Conservation (phyloP, 306 rosid genomes). For the Clitoria ternatea region DNA sequence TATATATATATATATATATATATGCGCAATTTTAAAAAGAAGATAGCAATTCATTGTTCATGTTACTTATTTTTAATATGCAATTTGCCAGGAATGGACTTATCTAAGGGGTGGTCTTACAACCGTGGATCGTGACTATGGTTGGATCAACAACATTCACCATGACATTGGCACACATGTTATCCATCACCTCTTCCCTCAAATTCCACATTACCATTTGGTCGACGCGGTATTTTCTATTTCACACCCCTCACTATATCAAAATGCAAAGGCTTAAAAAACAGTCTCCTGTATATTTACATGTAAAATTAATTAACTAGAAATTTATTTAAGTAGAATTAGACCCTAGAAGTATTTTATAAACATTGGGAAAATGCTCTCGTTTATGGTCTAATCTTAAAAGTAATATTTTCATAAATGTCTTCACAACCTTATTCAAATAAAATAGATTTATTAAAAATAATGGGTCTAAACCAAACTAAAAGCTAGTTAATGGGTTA, state of each 20-base stretch:
- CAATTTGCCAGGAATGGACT: slow-evolving; percentile 71
- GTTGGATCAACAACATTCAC: slow-evolving; percentile 78
- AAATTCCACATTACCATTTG: slow-evolving; percentile 91
- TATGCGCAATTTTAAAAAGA: not conserved
- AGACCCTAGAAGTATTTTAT: no score
- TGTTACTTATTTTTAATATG: not conserved
- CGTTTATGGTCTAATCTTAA: no score
- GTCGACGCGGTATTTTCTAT: slow-evolving; percentile 62
- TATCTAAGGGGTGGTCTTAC: slow-evolving; percentile 91
- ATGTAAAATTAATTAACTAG: no score
- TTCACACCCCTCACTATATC: not conserved
- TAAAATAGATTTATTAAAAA: no score
- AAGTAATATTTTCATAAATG: no score
- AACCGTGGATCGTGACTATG: slow-evolving; percentile 90
- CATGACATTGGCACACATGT: slow-evolving; percentile 99
- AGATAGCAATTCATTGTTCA: not conserved
- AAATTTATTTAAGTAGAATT: no score
- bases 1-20: not conserved
- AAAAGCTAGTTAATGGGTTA: no score
- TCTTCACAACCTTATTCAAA: no score
- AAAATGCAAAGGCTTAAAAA: no score
- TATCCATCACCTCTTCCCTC: slow-evolving; percentile 97
- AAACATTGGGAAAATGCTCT: no score
- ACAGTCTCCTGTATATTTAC: no score
- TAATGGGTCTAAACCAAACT: no score